Percentiles rank a stretch among this genome's conserved stretches.
Evolutionary conservation across 164 flowering plant species (phyloP).

Genomic region (Magnolia sinica): DNA sequence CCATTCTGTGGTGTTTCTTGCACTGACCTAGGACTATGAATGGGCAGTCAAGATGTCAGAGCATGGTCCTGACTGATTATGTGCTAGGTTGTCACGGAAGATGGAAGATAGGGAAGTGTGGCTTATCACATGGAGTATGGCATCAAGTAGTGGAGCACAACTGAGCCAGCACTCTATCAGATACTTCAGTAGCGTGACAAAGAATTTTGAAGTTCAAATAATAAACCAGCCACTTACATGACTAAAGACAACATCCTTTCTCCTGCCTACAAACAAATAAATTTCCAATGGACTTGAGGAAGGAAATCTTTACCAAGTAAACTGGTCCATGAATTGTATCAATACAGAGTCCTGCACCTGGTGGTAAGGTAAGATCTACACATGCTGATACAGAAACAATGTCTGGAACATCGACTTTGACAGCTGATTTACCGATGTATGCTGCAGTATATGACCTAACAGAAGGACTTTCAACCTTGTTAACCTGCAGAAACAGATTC

Average conservation of each 20-base stretch:
- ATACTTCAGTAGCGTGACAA: neutral
- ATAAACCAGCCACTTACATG: neutral
- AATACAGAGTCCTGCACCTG: conserved; percentile 92
- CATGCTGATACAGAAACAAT: conserved; percentile 83
- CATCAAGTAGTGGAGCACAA: neutral
- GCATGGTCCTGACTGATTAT: too few species aligned
- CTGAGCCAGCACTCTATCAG: neutral
- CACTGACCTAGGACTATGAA: too few species aligned
- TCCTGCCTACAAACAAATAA: too few species aligned
- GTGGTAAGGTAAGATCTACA: conserved; percentile 92
- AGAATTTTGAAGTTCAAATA: neutral
- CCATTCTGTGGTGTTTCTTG: too few species aligned
- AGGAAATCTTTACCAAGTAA: conserved; percentile 57
- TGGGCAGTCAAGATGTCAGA: too few species aligned
- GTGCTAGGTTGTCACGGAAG: neutral
- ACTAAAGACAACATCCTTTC: neutral
- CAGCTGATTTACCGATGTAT: conserved; percentile 31
- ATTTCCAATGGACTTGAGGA: neutral
- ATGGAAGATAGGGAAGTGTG: neutral
- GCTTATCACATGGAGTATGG: neutral
- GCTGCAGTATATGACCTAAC: conserved; percentile 34
- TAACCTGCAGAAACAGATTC: conserved; percentile 12
- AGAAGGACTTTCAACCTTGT: conserved; percentile 44
- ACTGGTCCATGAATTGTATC: conserved; percentile 83
- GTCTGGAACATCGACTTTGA: conserved; percentile 66